Conservation (phyloP, 768 basidiomycete genomes). For the Psilocybe azurescens region DNA sequence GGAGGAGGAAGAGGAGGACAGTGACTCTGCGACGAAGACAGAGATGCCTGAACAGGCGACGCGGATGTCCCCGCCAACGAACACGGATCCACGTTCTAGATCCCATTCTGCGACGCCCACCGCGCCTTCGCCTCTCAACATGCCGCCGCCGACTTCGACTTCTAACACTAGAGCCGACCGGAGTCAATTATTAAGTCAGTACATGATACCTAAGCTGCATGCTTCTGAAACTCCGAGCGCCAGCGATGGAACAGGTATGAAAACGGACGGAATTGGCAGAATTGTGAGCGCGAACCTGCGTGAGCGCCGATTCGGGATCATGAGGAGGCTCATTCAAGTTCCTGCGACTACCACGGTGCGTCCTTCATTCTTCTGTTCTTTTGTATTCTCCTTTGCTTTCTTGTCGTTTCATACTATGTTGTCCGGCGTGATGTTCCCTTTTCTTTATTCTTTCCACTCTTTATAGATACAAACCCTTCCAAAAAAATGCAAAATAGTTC, state of each 20-base stretch:
- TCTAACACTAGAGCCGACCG: neutral
- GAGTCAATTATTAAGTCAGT: neutral
- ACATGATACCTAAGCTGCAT: conserved; percentile 3
- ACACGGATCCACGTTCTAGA: neutral
- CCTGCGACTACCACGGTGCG: conserved; percentile 30
- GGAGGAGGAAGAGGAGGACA: conserved; percentile 9
- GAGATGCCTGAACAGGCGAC: neutral
- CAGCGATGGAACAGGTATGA: neutral
- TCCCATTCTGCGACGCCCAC: neutral
- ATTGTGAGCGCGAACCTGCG: conserved; percentile 26
- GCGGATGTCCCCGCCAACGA: neutral
- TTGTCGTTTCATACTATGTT: conserved; percentile 1
- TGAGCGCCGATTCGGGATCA: conserved; percentile 31
- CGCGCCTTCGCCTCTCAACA: too few relatives aligned
- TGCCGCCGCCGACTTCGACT: neutral
- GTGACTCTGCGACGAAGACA: neutral
- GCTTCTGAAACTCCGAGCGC: conserved; percentile 4
- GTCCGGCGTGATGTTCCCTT: neutral
- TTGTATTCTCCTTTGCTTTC: conserved; percentile 14
- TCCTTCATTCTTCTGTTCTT: conserved; percentile 14
- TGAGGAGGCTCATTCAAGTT: conserved; percentile 31
- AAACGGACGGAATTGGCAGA: conserved; percentile 7
- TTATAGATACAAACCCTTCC: neutral
- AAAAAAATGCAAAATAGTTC: neutral
- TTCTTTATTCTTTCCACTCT: conserved; percentile 6